These are phyloP conservation scores for Plasmodium berghei DNA, from an alignment of 169 alveolate genomes.

Conservation along the genomic window DNA sequence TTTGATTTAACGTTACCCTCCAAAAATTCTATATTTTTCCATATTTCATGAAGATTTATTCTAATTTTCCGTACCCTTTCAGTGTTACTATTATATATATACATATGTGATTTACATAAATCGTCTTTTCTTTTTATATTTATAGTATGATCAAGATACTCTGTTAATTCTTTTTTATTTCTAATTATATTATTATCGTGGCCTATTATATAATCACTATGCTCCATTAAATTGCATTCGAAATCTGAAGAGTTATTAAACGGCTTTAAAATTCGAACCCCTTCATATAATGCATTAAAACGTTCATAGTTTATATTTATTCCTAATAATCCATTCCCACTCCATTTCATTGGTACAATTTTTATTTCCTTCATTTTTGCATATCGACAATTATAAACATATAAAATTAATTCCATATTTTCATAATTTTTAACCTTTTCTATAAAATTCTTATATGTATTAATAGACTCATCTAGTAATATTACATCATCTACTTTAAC, in stretches of 20 bases:
- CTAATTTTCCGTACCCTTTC: conserved; percentile 78
- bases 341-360: conserved; percentile 85
- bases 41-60: conserved; percentile 64
- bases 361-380: conserved; percentile 76
- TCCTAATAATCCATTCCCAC: conserved; percentile 85
- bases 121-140: background rate
- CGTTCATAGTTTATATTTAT: conserved; percentile 79
- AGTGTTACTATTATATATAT: conserved; percentile 78
- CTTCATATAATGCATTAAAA: conserved; percentile 83
- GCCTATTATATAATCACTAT: conserved; percentile 81
- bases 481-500: conserved; percentile 79
- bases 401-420: conserved; percentile 72
- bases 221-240: conserved; percentile 79
- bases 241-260: conserved; percentile 81
- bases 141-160: too few species aligned
- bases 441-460: conserved; percentile 78
- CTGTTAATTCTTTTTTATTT: conserved; percentile 33
- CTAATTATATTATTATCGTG: conserved; percentile 44
- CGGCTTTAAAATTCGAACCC: conserved; percentile 77
- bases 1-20: conserved; percentile 83
- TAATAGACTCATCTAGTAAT: conserved; percentile 79
- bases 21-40: conserved; percentile 84
- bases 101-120: conserved; percentile 1
- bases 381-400: conserved; percentile 81
- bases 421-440: conserved; percentile 78